Evolutionary conservation across 331 rosid genomes (phyloP).

Genomic region (Erythrophleum ivorense): DNA sequence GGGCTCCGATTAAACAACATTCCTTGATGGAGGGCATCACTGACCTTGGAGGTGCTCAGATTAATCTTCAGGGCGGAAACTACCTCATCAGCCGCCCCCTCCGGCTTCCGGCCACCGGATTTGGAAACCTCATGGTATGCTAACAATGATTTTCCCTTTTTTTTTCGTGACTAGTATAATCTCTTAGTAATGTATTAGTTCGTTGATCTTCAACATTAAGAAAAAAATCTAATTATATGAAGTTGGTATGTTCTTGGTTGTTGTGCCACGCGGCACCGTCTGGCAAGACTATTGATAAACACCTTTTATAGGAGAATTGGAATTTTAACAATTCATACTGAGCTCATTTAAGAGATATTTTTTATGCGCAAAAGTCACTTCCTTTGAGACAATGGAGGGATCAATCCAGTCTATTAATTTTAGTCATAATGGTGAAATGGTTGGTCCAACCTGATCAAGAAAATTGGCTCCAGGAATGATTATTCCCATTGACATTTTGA

Average conservation of each 20-base stretch:
- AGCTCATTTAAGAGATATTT: too few species aligned
- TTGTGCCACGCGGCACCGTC: conserved; percentile 36
- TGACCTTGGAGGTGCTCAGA: conserved; percentile 78
- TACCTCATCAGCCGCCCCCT: conserved; percentile 68
- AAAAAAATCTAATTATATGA: conserved; percentile 14
- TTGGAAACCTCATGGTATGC: conserved; percentile 81
- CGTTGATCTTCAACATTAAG: neutral
- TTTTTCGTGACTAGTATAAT: neutral
- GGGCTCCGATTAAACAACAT: neutral
- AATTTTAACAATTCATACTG: too few species aligned
- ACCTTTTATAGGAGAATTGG: neutral
- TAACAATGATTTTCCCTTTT: neutral
- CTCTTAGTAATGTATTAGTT: neutral
- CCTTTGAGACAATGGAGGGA: too few species aligned
- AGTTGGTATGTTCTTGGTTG: neutral
- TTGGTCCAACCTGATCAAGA: neutral
- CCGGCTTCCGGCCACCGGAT: conserved; percentile 58
- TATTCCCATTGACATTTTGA: neutral
- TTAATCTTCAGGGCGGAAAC: conserved; percentile 80
- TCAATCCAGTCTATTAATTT: too few species aligned
- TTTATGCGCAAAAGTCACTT: too few species aligned
- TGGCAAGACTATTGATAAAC: conserved; percentile 22
- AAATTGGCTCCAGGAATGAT: neutral
- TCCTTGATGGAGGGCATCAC: conserved; percentile 56
- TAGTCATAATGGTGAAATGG: neutral